Evolutionary conservation across 2,329 filamentous ascomycete species (phyloP).

Genomic region (Fusarium armeniacum): DNA sequence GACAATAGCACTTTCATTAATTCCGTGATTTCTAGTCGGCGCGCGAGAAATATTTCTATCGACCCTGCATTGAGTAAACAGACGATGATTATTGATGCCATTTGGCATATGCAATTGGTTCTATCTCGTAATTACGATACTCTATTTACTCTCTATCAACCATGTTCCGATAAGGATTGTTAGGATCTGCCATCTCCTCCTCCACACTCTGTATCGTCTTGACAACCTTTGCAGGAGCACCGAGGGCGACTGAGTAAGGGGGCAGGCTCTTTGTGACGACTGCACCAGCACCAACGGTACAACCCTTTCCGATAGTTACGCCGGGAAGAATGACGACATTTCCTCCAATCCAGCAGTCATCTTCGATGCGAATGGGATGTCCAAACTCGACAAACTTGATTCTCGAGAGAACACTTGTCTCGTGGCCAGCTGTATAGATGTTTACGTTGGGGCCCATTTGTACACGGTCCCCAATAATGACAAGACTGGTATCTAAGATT

Average conservation of each 20-base stretch:
- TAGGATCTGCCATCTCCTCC: constrained; percentile 48
- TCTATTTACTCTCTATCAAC: constrained; percentile 41
- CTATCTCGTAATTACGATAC: background rate
- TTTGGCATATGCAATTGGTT: background rate
- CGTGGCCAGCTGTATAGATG: constrained; percentile 79
- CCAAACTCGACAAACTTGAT: constrained; percentile 64
- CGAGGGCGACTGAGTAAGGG: constrained; percentile 63
- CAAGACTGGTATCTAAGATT: constrained; percentile 80
- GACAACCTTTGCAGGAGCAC: constrained; percentile 63
- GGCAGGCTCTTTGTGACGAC: constrained; percentile 66
- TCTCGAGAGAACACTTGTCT: constrained; percentile 69
- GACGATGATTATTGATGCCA: background rate
- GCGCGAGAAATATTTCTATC: background rate
- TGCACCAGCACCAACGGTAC: constrained; percentile 64
- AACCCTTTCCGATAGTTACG: constrained; percentile 66
- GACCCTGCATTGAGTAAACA: background rate
- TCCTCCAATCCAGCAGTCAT: constrained; percentile 70
- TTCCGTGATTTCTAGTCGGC: background rate
- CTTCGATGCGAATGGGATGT: constrained; percentile 61
- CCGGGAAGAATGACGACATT: constrained; percentile 65
- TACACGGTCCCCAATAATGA: constrained; percentile 78
- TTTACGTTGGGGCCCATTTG: constrained; percentile 79
- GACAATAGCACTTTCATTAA: background rate
- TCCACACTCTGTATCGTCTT: constrained; percentile 60
- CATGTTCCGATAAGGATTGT: constrained; percentile 49